A percentile compares a stretch with the other conserved stretches of the same genome.
Evolutionary conservation across 2,329 filamentous ascomycete species (phyloP).

Genomic region (Penicillium concentricum): DNA sequence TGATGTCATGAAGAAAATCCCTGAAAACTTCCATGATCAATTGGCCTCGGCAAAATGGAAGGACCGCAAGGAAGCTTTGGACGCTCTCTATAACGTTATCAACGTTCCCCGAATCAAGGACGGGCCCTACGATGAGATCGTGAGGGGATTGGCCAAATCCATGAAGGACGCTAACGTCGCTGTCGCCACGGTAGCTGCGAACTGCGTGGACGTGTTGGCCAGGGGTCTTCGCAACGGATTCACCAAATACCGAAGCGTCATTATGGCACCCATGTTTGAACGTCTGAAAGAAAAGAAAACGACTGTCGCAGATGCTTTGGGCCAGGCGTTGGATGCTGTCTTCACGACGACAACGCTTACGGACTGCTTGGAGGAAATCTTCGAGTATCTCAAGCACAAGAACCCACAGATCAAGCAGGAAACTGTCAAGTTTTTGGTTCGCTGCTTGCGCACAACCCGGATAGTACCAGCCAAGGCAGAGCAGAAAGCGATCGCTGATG

Average conservation of each 20-base stretch:
- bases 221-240: conserved; percentile 80
- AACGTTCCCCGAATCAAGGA: conserved; percentile 93
- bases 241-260: conserved; percentile 71
- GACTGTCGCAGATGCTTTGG: conserved; percentile 81
- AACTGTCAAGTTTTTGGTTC: conserved; percentile 87
- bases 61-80: conserved; percentile 90
- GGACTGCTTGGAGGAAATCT: conserved; percentile 88
- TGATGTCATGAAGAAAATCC: conserved; percentile 78
- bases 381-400: conserved; percentile 84
- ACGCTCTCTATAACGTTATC: conserved; percentile 71
- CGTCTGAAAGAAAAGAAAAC: conserved; percentile 97
- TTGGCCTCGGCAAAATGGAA: conserved; percentile 96
- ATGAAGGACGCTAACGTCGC: conserved; percentile 99
- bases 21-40: conserved; percentile 77
- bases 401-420: conserved; percentile 98
- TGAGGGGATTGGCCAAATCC: conserved; percentile 80
- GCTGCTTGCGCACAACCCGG: conserved; percentile 77
- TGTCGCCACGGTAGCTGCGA: conserved; percentile 88
- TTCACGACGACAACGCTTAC: conserved; percentile 67
- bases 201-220: conserved; percentile 85
- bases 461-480: conserved; percentile 83
- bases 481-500: conserved; percentile 80
- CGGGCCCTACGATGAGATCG: conserved; percentile 79
- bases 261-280: conserved; percentile 91
- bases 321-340: conserved; percentile 74